Conservation (phyloP, 352 stramenopile species). For the Globisporangium lucens region DNA sequence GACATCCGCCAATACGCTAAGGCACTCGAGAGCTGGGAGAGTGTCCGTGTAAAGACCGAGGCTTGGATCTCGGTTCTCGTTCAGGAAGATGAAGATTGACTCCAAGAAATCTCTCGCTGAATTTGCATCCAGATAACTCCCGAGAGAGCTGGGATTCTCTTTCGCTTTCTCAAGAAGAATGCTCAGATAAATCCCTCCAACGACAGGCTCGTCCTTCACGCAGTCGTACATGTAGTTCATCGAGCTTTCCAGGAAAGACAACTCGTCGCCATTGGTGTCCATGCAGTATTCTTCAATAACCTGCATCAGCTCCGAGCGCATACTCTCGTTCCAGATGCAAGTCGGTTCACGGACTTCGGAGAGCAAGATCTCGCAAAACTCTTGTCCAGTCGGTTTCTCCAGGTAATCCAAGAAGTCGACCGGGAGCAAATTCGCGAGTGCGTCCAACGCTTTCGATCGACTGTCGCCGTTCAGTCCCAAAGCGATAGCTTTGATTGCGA, state of each 20-base stretch:
- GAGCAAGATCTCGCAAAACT: conserved; percentile 68
- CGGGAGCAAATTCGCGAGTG: conserved; percentile 64
- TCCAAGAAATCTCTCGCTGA: conserved; percentile 59
- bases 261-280: conserved; percentile 40
- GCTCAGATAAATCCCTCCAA: conserved; percentile 68
- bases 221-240: conserved; percentile 83
- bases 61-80: conserved; percentile 72
- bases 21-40: conserved; percentile 61
- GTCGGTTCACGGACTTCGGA: conserved; percentile 73
- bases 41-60: conserved; percentile 79
- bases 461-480: conserved; percentile 53
- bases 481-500: conserved; percentile 52
- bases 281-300: conserved; percentile 75
- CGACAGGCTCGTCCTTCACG: conserved; percentile 58
- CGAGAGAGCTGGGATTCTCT: conserved; percentile 34
- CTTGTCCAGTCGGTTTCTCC: conserved; percentile 60
- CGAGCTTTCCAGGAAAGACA: conserved; percentile 67
- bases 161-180: conserved; percentile 63
- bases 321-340: conserved; percentile 76
- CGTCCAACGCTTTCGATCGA: conserved; percentile 52
- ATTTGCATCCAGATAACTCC: conserved; percentile 49
- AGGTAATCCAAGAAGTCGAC: conserved; percentile 74
- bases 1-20: conserved; percentile 68
- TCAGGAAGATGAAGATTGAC: conserved; percentile 70
- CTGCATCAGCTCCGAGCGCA: conserved; percentile 60